Conservation (phyloP, 495 filamentous ascomycete genomes). For the Haplographium delicatum region DNA sequence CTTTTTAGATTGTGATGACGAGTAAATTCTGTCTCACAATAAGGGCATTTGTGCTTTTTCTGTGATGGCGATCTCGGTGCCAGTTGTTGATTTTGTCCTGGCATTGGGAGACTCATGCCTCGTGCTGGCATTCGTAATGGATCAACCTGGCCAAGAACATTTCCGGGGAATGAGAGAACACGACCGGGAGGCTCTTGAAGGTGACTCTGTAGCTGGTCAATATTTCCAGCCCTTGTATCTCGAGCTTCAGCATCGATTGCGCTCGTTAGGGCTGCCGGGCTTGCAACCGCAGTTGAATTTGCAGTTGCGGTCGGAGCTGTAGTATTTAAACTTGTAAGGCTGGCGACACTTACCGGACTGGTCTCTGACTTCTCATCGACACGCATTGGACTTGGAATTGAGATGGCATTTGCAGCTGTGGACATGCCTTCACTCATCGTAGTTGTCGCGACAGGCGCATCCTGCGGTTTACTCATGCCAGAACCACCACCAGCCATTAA, state of each 20-base stretch:
- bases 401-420: conserved; percentile 33
- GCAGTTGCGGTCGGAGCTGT: conserved; percentile 41
- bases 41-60: conserved; percentile 94
- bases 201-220: conserved; percentile 27
- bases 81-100: conserved; percentile 51
- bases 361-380: conserved; percentile 33
- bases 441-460: conserved; percentile 32
- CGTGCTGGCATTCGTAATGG: conserved; percentile 45
- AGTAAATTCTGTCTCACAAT: conserved; percentile 94
- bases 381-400: conserved; percentile 30
- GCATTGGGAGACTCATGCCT: conserved; percentile 71
- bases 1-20: conserved; percentile 99
- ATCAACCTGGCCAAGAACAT: conserved; percentile 20
- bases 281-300: conserved; percentile 28
- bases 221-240: conserved; percentile 9
- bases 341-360: conserved; percentile 38
- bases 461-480: conserved; percentile 47
- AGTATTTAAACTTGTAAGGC: conserved; percentile 33
- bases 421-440: conserved; percentile 37
- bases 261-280: conserved; percentile 24
- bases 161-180: conserved; percentile 27
- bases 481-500: conserved; percentile 46
- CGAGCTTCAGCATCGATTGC: conserved; percentile 22
- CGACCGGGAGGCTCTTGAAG: conserved; percentile 33
- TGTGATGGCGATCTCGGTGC: conserved; percentile 65